Evolutionary conservation across 2,329 filamentous ascomycete genomes (phyloP), one percentile per base, ranked within the genome.

Genomic region (Cylindrodendrum hubeiense): DNA sequence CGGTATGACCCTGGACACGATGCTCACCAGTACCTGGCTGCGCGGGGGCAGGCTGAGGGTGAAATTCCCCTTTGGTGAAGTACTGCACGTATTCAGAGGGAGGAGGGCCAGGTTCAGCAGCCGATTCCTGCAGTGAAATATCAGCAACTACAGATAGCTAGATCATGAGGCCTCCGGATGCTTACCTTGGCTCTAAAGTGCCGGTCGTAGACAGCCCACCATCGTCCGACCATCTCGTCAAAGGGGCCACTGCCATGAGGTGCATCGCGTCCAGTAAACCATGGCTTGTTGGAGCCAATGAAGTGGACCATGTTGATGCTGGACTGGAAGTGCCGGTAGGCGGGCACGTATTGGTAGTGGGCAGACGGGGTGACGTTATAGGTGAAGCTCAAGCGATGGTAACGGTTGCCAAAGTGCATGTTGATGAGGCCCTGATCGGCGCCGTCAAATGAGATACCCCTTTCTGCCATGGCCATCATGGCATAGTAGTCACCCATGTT

Each of bases 291-390:
- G 63, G 90, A 82, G 44, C 96, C 96, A 74, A 99, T 98, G 80
- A 98, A 99, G 81, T 99, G 96, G 26, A 97, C 91, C 83, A 97
- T 88, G 76, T 87, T 95, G 74, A 99, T 97, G 72, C 89, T 92
- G 51, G 92, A 92, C 80, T 97, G 93, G 79, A 97, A 97, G 84
- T 98, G 94, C 70, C 90, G 89, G 81, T 97, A 99, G 56, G 96
- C 96, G 13, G 96, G 96, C 60, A 98, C 87, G 81, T 98, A 99
- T 82, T 99, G 96, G 82, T 99, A 99, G 79, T 97, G 94, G 24
- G 92, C 95, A 67, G 93, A 98, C 1, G 96, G 96, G 0, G 96
- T 99, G 79, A 96, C 96, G 79, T 99, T 99, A 85, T 98, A 99
- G 54, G 91, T 91, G 81, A 99, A 99, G 81, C 93, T 95, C 76